Evolutionary conservation across 2,329 filamentous ascomycete species (phyloP), one percentile per base, ranked within the genome.

Genomic region (Penicillium frequentans): DNA sequence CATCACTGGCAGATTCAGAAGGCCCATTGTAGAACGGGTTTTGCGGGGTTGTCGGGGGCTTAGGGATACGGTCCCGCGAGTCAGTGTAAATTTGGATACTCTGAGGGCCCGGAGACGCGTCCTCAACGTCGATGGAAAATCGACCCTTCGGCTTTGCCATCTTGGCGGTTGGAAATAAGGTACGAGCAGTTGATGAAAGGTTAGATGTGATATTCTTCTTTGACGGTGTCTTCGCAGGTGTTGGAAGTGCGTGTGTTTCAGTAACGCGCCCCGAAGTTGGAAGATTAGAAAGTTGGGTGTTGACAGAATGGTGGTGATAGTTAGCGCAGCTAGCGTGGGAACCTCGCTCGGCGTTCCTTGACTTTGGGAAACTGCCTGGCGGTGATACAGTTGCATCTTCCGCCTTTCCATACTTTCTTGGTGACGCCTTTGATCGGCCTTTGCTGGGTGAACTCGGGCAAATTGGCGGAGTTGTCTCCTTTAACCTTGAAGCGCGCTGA

Each of bases 51-150:
- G 77, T 68, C 60, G 83, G 82, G 2, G 80, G 56, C 49, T 81
- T 77, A 14, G 85, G 85, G 31, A 87, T 75, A 46, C 83, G 81
- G 66, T 87, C 85, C 62, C 85, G 82, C 26, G 82, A 82, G 64
- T 88, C 85, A n/a, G 84, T 86, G 72, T 81, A 87, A 59, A 88
- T 84, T 50, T 82, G 71, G 46, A 86, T 82, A 53, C 51, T 49
- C 23, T 51, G 21, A 16, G 14, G 27, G 11, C 35, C 46, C 5
- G 54, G n/a, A 14, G 68, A 55, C 29, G 74, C 68, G 14, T 75
- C 70, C 27, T 68, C 67, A 46, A 79, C 78, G 57, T 78, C 77
- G 24, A 81, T 66, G 1, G 77, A 79, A 59, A 77, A 80, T 23
- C 73, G 75, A 49, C 71, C 73, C 64, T 79, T 73, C 66, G 79